Evolutionary conservation across 495 filamentous ascomycete species (phyloP).

Genomic region (Aspergillus kassunensis): DNA sequence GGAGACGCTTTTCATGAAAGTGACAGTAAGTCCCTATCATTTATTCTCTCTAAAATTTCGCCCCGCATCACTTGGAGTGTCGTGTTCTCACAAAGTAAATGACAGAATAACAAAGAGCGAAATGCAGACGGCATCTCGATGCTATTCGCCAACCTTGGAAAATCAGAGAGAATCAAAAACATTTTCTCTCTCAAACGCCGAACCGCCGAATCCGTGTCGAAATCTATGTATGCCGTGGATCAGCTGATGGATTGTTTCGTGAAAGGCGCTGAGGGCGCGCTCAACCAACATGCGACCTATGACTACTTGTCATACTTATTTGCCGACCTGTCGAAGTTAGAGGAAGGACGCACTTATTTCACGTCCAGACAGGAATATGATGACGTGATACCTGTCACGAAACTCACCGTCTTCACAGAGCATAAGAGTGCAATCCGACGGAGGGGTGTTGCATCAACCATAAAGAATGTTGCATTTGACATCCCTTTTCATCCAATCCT

Average conservation of each 20-base stretch:
- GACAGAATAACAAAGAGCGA: constrained; percentile 56
- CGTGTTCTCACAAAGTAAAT: not conserved
- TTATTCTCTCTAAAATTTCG: too few species aligned
- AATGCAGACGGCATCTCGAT: constrained; percentile 85
- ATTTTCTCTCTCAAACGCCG: constrained; percentile 62
- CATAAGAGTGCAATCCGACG: constrained; percentile 73
- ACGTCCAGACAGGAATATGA: constrained; percentile 70
- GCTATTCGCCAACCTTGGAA: constrained; percentile 88
- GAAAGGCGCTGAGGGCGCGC: constrained; percentile 71
- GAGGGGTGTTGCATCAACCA: constrained; percentile 84
- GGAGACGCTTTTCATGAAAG: constrained; percentile 61
- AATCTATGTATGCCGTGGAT: constrained; percentile 68
- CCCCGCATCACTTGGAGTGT: too few species aligned
- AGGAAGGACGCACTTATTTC: constrained; percentile 73
- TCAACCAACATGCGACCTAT: constrained; percentile 83
- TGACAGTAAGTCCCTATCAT: constrained; percentile 65
- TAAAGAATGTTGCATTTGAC: constrained; percentile 82
- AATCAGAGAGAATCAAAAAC: constrained; percentile 66
- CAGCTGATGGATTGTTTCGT: constrained; percentile 96
- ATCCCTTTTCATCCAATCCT: constrained; percentile 65
- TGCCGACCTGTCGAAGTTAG: constrained; percentile 81
- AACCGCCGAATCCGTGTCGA: constrained; percentile 57
- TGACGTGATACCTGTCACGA: constrained; percentile 73
- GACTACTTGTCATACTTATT: constrained; percentile 93
- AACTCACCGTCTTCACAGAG: constrained; percentile 89